These are phyloP conservation scores for Microbotryomycetes sp. DNA, from an alignment of 1,284 basidiomycete genomes.

Conservation along the genomic window DNA sequence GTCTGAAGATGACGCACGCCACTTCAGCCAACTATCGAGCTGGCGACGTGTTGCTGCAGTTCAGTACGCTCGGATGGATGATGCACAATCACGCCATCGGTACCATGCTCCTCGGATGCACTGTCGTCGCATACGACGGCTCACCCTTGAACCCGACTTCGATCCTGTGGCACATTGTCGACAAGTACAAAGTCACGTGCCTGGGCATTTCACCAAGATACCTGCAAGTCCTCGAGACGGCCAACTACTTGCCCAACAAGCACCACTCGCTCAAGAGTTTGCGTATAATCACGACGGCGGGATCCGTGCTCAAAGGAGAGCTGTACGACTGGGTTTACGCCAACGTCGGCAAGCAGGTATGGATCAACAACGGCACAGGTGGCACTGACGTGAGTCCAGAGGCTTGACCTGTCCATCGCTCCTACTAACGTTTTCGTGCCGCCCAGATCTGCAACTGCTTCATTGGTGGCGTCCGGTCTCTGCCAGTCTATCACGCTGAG, in stretches of 20 bases:
- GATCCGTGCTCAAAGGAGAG: constrained; percentile 66
- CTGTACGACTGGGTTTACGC: constrained; percentile 73
- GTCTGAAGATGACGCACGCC: constrained; percentile 25
- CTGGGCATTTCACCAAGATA: constrained; percentile 54
- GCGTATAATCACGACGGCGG: constrained; percentile 72
- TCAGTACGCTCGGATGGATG: constrained; percentile 61
- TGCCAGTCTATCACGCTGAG: constrained; percentile 77
- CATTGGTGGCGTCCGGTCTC: constrained; percentile 37
- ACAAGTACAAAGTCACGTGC: constrained; percentile 60
- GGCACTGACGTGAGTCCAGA: constrained; percentile 16
- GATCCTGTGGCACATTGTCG: constrained; percentile 61
- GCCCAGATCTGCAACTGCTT: constrained; percentile 28
- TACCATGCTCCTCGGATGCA: constrained; percentile 42
- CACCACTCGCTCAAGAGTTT: constrained; percentile 56
- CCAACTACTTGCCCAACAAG: constrained; percentile 49
- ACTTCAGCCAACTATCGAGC: not conserved
- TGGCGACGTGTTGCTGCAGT: constrained; percentile 63
- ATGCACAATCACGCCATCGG: constrained; percentile 48
- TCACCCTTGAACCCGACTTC: constrained; percentile 62
- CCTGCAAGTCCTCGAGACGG: constrained; percentile 24
- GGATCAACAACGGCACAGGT: constrained; percentile 75
- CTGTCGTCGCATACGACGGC: constrained; percentile 74
- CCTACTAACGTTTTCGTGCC: too few relatives aligned
- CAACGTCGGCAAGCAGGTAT: constrained; percentile 57
- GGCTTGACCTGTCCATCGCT: too few relatives aligned